Evolutionary conservation across 164 flowering plant species (phyloP), one percentile per base, ranked within the genome.

Genomic region (Aristolochia fimbriata): DNA sequence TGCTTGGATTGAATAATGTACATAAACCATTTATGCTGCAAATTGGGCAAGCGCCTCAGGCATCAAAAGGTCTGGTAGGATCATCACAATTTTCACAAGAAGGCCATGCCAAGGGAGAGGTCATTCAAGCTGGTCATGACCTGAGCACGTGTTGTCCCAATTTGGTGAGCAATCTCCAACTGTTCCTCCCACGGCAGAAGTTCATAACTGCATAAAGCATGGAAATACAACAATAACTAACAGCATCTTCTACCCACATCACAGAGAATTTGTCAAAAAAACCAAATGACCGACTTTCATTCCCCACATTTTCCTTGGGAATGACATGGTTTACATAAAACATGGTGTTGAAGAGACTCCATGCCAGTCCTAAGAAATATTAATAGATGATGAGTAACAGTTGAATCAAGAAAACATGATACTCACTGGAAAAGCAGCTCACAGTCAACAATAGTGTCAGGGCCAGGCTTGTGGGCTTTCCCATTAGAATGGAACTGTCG

Each of bases 351-450:
- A 31, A 31, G 37, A 31, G 37, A 31, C 7, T 3, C 7, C 37
- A 31, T 31, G 37, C 37, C 37, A 31, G 3, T 31, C 37, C 37
- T 7, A 3, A 31, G 37, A 31, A 31, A 31, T 31, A 31, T 31
- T 31, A 31, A 31, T 31, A 31, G 37, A 37, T 37, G 43, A 37
- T 5, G 43, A 37, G 12, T 37, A 37, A 37, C 43, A 37, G 43
- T 37, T 37, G 1, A 37, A 37, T 37, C 11, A 10, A 37, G 43
- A 37, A 37, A 0, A n/a, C 9, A 10, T 37, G 5, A 27, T 5
- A 83, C 97, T 81, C 81, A 93, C 97, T 90, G 87, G 75, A 74
- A 79, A 33, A 93, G 97, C 62, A 93, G 92, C 78, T 93, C 99
- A 60, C 83, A 90, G 73, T 93, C 99, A n/a, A 93, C 86, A 60